phyloP scores from a whole-genome alignment of 192 early-diverging fungal genomes.

The Coemansia sp. region DNA sequence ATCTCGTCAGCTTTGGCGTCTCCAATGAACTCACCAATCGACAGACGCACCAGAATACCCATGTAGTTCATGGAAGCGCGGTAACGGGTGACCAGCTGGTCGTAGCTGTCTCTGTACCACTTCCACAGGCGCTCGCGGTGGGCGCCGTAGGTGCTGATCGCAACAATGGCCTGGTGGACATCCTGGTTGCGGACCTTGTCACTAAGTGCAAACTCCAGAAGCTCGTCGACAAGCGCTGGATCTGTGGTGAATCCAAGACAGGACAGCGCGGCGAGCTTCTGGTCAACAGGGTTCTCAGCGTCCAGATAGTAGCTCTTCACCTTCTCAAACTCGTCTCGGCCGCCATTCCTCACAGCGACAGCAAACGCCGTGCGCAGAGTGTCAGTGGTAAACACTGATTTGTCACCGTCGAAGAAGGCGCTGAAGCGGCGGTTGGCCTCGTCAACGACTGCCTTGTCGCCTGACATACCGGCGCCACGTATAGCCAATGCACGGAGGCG shows the following conservation, averaged over 20 bases:
- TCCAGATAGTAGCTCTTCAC: conserved; percentile 67
- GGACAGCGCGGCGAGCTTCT: conserved; percentile 66
- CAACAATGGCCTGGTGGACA: conserved; percentile 53
- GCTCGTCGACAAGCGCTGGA: conserved; percentile 59
- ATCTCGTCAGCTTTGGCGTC: conserved; percentile 61
- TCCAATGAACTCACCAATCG: conserved; percentile 62
- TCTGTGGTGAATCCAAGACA: conserved; percentile 61
- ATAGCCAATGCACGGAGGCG: conserved; percentile 78
- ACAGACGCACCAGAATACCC: conserved; percentile 65
- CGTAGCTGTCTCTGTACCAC: conserved; percentile 65
- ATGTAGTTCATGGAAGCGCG: conserved; percentile 66
- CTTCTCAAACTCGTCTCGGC: conserved; percentile 62
- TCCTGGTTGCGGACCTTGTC: conserved; percentile 76
- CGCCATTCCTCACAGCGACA: conserved; percentile 66
- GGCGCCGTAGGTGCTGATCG: conserved; percentile 57
- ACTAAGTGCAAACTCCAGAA: conserved; percentile 63
- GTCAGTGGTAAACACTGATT: conserved; percentile 58
- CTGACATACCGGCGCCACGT: conserved; percentile 66
- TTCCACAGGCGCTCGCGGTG: conserved; percentile 66
- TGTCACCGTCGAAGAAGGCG: conserved; percentile 61
- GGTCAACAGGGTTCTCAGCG: conserved; percentile 62
- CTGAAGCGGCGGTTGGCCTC: conserved; percentile 75
- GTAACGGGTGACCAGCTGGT: conserved; percentile 61
- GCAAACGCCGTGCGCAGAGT: conserved; percentile 55
- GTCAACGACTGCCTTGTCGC: conserved; percentile 62